These are phyloP conservation scores for Rossbeevera mucosa DNA, from an alignment of 768 basidiomycete genomes.

Conservation along the genomic window DNA sequence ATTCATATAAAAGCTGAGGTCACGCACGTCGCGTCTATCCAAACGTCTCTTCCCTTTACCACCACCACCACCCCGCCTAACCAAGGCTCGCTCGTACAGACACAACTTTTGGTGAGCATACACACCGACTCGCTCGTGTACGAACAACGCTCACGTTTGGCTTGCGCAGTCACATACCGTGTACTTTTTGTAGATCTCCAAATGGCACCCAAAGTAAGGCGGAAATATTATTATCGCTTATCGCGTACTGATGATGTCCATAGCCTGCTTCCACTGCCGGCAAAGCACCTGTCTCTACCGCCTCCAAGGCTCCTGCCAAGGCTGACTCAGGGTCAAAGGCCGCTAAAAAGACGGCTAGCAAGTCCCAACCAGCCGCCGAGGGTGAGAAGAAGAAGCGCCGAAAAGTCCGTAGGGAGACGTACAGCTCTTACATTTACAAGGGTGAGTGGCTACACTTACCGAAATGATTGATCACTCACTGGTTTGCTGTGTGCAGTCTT, in stretches of 20 bases:
- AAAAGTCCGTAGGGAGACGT: conserved; percentile 79
- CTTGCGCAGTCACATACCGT: conserved; percentile 25
- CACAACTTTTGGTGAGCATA: conserved; percentile 23
- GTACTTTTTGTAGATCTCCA: conserved; percentile 30
- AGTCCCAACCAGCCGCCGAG: conserved; percentile 45
- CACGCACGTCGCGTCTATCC: conserved; percentile 25
- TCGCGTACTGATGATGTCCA: conserved; percentile 7
- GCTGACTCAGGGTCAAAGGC: conserved; percentile 43
- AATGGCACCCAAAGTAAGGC: conserved; percentile 38
- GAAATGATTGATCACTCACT: not conserved
- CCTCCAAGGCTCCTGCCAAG: conserved; percentile 55
- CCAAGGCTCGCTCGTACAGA: conserved; percentile 16
- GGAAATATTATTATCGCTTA: conserved; percentile 2
- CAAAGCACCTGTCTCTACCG: conserved; percentile 47
- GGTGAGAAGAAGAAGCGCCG: conserved; percentile 78
- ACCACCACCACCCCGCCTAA: conserved; percentile 26
- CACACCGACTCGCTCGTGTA: not conserved
- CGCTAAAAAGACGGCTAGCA: conserved; percentile 59
- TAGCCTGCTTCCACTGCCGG: conserved; percentile 40
- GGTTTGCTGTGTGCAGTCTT: conserved; percentile 45
- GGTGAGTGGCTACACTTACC: conserved; percentile 35
- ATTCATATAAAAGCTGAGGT: conserved; percentile 33
- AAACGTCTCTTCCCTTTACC: conserved; percentile 27
- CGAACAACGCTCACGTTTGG: conserved; percentile 12
- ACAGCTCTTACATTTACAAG: conserved; percentile 84